Conservation (phyloP, 495 filamentous ascomycete species). For the Copromyces sp. region DNA sequence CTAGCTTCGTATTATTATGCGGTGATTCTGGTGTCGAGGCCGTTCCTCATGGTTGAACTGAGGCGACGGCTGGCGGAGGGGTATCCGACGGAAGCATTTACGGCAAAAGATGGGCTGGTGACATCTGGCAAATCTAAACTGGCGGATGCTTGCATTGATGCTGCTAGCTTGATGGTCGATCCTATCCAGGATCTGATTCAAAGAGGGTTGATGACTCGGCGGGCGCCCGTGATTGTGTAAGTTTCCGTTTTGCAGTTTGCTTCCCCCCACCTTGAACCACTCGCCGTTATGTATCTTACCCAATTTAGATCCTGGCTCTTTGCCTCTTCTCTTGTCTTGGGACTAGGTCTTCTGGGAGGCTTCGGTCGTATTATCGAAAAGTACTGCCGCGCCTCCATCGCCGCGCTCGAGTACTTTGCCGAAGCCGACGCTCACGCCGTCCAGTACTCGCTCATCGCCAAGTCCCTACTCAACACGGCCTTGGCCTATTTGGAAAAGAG, state of each 20-base stretch:
- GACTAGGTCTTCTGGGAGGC: constrained; percentile 31
- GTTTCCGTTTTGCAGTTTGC: constrained; percentile 2
- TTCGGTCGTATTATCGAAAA: constrained; percentile 38
- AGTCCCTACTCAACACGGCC: constrained; percentile 31
- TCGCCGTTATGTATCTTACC: not conserved
- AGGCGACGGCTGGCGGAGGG: constrained; percentile 27
- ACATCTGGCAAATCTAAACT: constrained; percentile 28
- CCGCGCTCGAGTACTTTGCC: constrained; percentile 33
- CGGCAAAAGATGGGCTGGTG: not conserved
- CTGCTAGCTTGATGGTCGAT: constrained; percentile 36
- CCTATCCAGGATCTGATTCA: constrained; percentile 25
- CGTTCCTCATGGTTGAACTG: constrained; percentile 39
- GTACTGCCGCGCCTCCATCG: constrained; percentile 28
- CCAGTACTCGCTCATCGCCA: constrained; percentile 37
- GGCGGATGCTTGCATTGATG: constrained; percentile 38
- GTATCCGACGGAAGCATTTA: not conserved
- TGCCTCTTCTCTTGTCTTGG: constrained; percentile 36
- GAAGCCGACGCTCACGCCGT: constrained; percentile 30
- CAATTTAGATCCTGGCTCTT: constrained; percentile 34
- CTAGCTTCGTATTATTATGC: constrained; percentile 37
- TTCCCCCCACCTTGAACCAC: not conserved
- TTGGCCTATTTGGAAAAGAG: constrained; percentile 28
- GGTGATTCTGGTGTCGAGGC: constrained; percentile 35
- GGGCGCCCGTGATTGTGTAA: constrained; percentile 34
- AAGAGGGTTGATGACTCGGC: constrained; percentile 19